Base-by-base conservation (phyloP, 1,139 yeast genomes). In the Scheffersomyces quercinus region DNA sequence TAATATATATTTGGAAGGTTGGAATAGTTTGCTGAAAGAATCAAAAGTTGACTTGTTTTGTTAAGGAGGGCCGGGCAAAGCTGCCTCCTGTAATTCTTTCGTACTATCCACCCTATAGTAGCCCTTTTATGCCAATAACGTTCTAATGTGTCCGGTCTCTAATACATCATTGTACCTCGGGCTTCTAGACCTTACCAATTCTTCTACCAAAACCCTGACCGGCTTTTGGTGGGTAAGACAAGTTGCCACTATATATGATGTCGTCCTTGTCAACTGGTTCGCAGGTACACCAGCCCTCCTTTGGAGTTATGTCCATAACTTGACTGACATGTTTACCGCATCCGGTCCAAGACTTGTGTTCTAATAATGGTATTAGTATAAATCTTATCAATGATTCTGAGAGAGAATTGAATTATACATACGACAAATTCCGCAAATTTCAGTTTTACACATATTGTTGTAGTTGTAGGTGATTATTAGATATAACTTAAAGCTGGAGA, bases 261-360 rank as follows among this genome's bases (percentile, higher is more conserved):
- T 53, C 51, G 20, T 53, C 55, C 14, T 46, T 53, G 36, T 60
- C 66, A 26, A 52, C 49, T 9, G 59, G 54, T 38, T 55, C 70
- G 50, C 77, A 72, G 12, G 73, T 67, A 51, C 77, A 72, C 77
- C 77, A 70, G 35, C 53, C 58, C 24, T 54, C 55, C 49, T 61
- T 67, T 29, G 70, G 67, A 26, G 72, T 62, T 37, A 53, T 40
- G 35, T 61, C 62, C 76, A 73, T 70, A 16, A 71, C 73, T 14
- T 50, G 41, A 5, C 67, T 45, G 16, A 70, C 60, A 48, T 71
- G 75, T 16, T 58, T 37, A 20, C 75, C 73, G 45, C 73, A 68
- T 11, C 77, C 77, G 30, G 75, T 67, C 78, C 78, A 73, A 5
- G 71, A 65, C 48, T 66, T 67, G 44, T 64, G 67, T 36, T 64